Percentiles rank a stretch among this genome's conserved stretches.
phyloP scores from a whole-genome alignment of 2,329 filamentous ascomycete genomes.

The Lasiodiplodia citricola region DNA sequence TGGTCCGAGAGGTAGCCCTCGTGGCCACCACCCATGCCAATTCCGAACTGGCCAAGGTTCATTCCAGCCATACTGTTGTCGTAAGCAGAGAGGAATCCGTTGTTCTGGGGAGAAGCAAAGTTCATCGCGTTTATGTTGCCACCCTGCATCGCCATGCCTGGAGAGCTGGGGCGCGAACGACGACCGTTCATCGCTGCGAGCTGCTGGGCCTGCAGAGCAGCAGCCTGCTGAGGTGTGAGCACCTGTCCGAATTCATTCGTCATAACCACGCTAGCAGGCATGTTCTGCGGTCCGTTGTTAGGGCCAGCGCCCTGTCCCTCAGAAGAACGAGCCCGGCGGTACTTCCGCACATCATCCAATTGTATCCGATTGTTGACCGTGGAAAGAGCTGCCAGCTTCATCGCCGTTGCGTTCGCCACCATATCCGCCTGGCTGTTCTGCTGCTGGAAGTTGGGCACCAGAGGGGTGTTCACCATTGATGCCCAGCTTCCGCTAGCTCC shows the following conservation, averaged over 20 bases:
- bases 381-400: constrained; percentile 96
- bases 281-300: constrained; percentile 55
- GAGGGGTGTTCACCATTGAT: constrained; percentile 96
- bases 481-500: constrained; percentile 92
- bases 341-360: constrained; percentile 95
- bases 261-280: constrained; percentile 78
- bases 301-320: constrained; percentile 68
- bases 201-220: constrained; percentile 71
- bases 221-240: constrained; percentile 65
- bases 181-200: constrained; percentile 79
- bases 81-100: constrained; percentile 90
- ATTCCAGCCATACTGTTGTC: constrained; percentile 74
- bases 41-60: constrained; percentile 73
- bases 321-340: constrained; percentile 86
- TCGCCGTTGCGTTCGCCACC: constrained; percentile 97
- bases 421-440: constrained; percentile 83
- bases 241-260: constrained; percentile 93
- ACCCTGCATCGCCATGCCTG: constrained; percentile 78
- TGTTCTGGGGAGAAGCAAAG: constrained; percentile 89
- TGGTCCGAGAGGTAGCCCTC: constrained; percentile 95
- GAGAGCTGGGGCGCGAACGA: constrained; percentile 87
- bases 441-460: constrained; percentile 81
- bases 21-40: constrained; percentile 54
- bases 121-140: constrained; percentile 48
- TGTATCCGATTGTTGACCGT: constrained; percentile 99